Evolutionary conservation across 768 basidiomycete genomes (phyloP).

Genomic region (Lactifluus rugatus): DNA sequence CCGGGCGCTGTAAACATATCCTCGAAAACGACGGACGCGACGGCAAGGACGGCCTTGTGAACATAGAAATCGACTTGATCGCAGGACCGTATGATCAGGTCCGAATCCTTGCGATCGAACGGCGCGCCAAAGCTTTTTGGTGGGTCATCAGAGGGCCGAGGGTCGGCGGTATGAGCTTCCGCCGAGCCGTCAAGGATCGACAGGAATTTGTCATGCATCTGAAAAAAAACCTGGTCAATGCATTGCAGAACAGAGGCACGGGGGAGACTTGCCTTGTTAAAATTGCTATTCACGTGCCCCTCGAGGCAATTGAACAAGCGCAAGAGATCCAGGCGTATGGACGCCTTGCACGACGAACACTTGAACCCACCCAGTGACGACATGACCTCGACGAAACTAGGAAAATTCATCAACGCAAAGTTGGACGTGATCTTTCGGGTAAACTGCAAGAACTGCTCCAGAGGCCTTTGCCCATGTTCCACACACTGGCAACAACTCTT

Average conservation of each 20-base stretch:
- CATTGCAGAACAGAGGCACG: background rate
- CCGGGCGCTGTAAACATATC: constrained; percentile 35
- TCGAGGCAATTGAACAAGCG: background rate
- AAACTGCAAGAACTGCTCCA: background rate
- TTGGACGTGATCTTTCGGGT: background rate
- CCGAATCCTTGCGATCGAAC: constrained; percentile 20
- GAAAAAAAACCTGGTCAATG: background rate
- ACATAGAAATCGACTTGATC: constrained; percentile 44
- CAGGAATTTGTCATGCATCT: background rate
- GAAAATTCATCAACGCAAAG: background rate
- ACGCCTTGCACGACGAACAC: background rate
- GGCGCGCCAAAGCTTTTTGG: constrained; percentile 1
- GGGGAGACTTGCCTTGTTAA: background rate
- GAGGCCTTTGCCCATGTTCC: background rate
- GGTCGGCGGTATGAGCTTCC: background rate
- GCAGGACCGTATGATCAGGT: constrained; percentile 46
- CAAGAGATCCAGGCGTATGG: background rate
- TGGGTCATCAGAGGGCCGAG: background rate
- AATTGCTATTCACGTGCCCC: background rate
- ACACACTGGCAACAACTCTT: background rate
- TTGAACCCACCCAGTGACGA: background rate
- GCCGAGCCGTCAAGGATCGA: background rate
- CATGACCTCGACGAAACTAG: background rate
- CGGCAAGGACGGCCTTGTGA: constrained; percentile 43
- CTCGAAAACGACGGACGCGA: constrained; percentile 50